These are phyloP conservation scores for Venturia aucupariae DNA, from an alignment of 2,329 filamentous ascomycete species.

Conservation along the genomic window DNA sequence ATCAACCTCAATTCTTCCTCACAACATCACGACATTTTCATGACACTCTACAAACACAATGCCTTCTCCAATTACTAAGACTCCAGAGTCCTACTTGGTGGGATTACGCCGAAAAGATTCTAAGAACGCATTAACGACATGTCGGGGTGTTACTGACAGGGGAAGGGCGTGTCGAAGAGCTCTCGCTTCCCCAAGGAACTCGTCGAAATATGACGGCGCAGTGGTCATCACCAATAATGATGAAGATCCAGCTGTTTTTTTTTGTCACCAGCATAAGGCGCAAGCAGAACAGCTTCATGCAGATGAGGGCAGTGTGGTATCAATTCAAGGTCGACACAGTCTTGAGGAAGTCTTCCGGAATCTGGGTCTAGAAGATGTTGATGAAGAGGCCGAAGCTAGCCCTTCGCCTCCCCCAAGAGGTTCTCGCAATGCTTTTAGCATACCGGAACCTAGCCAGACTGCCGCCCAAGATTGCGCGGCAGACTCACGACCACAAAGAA, in stretches of 20 bases:
- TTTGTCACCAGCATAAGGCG: constrained; percentile 93
- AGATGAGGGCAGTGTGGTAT: constrained; percentile 9
- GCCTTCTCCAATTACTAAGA: constrained; percentile 10
- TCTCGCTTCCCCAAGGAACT: constrained; percentile 34
- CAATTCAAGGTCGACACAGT: constrained; percentile 11
- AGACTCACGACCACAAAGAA: background rate
- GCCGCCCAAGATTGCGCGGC: constrained; percentile 1
- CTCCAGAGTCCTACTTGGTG: constrained; percentile 14
- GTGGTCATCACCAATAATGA: constrained; percentile 38
- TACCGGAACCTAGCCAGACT: constrained; percentile 7
- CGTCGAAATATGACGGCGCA: constrained; percentile 24
- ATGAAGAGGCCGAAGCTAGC: constrained; percentile 11
- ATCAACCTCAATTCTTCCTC: constrained; percentile 1
- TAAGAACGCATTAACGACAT: constrained; percentile 73
- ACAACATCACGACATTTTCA: background rate
- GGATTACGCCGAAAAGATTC: constrained; percentile 68
- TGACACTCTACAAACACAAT: constrained; percentile 1
- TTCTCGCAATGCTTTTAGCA: background rate
- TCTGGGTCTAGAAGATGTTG: constrained; percentile 14
- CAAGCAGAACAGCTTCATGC: constrained; percentile 50
- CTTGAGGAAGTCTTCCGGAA: constrained; percentile 12
- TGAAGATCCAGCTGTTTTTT: constrained; percentile 51
- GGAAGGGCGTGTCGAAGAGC: constrained; percentile 77
- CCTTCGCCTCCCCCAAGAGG: background rate
- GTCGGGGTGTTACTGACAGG: constrained; percentile 72